phyloP scores from a whole-genome alignment of 106 monocot genomes.

The Xerophyta viscosa region DNA sequence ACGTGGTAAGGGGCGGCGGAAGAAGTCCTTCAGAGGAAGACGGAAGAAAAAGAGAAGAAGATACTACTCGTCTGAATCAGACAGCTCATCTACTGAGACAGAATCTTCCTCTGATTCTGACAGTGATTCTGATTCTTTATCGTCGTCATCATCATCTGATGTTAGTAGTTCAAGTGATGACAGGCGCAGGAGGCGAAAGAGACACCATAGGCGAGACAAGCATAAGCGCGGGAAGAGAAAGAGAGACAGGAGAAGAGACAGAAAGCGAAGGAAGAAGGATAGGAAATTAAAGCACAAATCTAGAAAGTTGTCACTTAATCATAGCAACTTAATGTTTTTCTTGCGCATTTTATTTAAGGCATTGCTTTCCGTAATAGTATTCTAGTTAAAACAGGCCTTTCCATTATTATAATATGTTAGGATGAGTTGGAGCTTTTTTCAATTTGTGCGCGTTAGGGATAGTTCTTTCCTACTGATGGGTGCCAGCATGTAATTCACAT shows the following conservation, averaged over 20 bases:
- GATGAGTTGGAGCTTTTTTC: too few species aligned
- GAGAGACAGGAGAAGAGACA: slow-evolving; percentile 66
- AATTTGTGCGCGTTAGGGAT: too few species aligned
- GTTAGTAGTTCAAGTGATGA: slow-evolving; percentile 86
- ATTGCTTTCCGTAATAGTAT: too few species aligned
- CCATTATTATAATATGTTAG: too few species aligned
- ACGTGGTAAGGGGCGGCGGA: slow-evolving; percentile 31
- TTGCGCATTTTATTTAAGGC: too few species aligned
- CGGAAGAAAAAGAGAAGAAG: slow-evolving; percentile 69
- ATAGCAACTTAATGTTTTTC: too few species aligned
- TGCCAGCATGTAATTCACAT: too few species aligned
- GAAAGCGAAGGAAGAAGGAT: slow-evolving; percentile 48
- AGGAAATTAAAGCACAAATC: slow-evolving; percentile 55
- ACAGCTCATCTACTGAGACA: slow-evolving; percentile 39
- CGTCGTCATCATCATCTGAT: slow-evolving; percentile 59
- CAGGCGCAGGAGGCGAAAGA: slow-evolving; percentile 49
- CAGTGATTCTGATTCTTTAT: slow-evolving; percentile 60
- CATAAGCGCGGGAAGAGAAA: slow-evolving; percentile 62
- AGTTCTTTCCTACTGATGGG: too few species aligned
- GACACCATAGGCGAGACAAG: slow-evolving; percentile 49
- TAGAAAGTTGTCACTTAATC: slow-evolving; percentile 83
- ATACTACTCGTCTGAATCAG: slow-evolving; percentile 63
- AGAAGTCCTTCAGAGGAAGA: slow-evolving; percentile 61
- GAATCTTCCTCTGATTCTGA: slow-evolving; percentile 70
- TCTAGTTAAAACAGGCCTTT: too few species aligned